Percentiles rank a stretch among this genome's conserved stretches.
phyloP scores from a whole-genome alignment of 176 grass and related monocot species.

The Urochloa ruziziensis region DNA sequence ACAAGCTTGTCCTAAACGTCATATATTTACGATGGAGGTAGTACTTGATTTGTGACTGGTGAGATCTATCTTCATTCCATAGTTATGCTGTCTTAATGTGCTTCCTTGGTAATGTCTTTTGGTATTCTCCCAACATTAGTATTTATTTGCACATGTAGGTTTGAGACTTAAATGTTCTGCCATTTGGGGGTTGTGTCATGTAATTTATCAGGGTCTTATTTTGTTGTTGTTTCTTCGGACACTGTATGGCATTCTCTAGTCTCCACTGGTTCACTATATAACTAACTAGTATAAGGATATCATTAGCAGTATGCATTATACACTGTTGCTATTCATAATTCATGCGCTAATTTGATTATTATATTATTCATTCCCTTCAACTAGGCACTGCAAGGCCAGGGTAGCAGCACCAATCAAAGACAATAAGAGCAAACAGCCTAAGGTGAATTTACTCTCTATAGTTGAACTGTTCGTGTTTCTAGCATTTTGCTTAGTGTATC shows the following conservation, averaged over 20 bases:
- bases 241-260: not conserved
- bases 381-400: constrained; percentile 90
- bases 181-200: not conserved
- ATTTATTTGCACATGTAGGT: not conserved
- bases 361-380: constrained; percentile 19
- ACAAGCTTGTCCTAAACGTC: too few relatives aligned
- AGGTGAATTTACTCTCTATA: constrained; percentile 49
- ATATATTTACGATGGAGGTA: too few relatives aligned
- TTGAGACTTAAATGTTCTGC: not conserved
- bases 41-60: too few relatives aligned
- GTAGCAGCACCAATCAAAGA: constrained; percentile 95
- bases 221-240: not conserved
- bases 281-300: not conserved
- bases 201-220: not conserved
- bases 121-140: not conserved
- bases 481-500: not conserved
- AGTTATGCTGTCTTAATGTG: not conserved
- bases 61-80: not conserved
- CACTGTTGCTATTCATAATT: constrained; percentile 4
- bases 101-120: not conserved
- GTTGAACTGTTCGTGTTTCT: not conserved
- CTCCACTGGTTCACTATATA: not conserved
- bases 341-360: constrained; percentile 15
- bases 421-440: constrained; percentile 97
- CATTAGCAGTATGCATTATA: not conserved